phyloP scores from a whole-genome alignment of 768 basidiomycete genomes.

The Astraeus odoratus region DNA sequence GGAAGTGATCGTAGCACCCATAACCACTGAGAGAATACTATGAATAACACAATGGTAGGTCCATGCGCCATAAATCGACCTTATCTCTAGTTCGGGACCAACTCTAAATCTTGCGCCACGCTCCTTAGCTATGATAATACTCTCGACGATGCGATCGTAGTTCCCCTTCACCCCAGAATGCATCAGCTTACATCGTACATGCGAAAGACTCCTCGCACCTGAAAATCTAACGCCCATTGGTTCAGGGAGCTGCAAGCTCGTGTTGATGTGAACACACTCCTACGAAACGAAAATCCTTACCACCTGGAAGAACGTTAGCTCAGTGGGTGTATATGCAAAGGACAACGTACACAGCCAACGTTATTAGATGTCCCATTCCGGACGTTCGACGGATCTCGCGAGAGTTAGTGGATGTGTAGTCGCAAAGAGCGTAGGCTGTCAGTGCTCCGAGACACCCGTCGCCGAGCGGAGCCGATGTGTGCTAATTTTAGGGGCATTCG shows the following conservation, averaged over 20 bases:
- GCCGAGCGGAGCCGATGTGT: too few relatives aligned
- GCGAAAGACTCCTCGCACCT: constrained; percentile 39
- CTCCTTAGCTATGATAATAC: constrained; percentile 82
- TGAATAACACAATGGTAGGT: not conserved
- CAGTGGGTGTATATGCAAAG: not conserved
- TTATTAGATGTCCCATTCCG: constrained; percentile 89
- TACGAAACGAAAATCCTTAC: constrained; percentile 9
- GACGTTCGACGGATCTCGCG: not conserved
- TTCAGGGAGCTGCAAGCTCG: constrained; percentile 69
- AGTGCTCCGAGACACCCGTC: too few relatives aligned
- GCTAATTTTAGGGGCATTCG: too few relatives aligned
- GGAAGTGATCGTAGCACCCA: constrained; percentile 95
- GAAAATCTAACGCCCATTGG: constrained; percentile 96
- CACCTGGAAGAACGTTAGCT: constrained; percentile 14
- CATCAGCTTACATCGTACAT: not conserved
- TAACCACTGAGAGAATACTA: constrained; percentile 60
- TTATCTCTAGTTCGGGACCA: constrained; percentile 91
- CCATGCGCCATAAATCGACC: constrained; percentile 13
- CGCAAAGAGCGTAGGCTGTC: too few relatives aligned
- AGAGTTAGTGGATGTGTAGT: too few relatives aligned
- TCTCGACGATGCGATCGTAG: constrained; percentile 81
- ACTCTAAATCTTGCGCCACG: constrained; percentile 87
- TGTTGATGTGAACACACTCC: too few relatives aligned
- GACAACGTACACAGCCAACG: constrained; percentile 71
- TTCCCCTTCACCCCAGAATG: constrained; percentile 59